Evolutionary conservation across 352 stramenopile genomes (phyloP), one percentile per base, ranked within the genome.

Genomic region (Sclerospora graminicola): DNA sequence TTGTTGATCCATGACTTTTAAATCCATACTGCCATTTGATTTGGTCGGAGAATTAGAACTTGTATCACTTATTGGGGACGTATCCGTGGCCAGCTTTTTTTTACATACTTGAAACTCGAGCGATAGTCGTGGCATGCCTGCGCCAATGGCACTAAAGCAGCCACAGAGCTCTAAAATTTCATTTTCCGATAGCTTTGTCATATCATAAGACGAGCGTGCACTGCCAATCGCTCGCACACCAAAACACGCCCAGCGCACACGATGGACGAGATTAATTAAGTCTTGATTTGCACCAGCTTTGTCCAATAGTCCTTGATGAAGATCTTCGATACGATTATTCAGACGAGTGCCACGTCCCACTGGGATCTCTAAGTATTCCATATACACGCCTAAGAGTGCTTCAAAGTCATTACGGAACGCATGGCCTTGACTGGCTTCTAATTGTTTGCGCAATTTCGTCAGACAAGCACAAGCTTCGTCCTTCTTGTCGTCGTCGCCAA

Each of bases 331-430:
- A 21, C 51, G 51, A 52, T 61, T 57, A 46, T 50, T 60, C 10
- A 65, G 38, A 7, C 46, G 35, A 5, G 35, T 20, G 19, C 51
- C 56, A 24, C 46, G 51, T 11, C 8, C 10, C 51, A 54, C 58
- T 6, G 56, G 29, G 30, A 65, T 48, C 18, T 51, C 28, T 0
- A 65, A 39, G 23, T 41, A 49, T 13, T 65, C 51, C 51, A 65
- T 65, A 37, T 61, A 65, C 18, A 61, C 38, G 6, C 41, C 42
- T 13, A 65, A 26, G 6, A 65, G 42, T 11, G 28, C 37, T 41
- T 65, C 51, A 48, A 65, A 65, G 41, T 60, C 51, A n/a, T 37
- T 54, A 11, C 56, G 45, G 27, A 65, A 65, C 16, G 51, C 46
- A 40, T 61, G 57, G 28, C 42, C 41, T 6, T 54, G 56, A 8